Evolutionary conservation across 202 grass and related monocot genomes (phyloP), one percentile per base, ranked within the genome.

Genomic region (Sporobolus alterniflorus): DNA sequence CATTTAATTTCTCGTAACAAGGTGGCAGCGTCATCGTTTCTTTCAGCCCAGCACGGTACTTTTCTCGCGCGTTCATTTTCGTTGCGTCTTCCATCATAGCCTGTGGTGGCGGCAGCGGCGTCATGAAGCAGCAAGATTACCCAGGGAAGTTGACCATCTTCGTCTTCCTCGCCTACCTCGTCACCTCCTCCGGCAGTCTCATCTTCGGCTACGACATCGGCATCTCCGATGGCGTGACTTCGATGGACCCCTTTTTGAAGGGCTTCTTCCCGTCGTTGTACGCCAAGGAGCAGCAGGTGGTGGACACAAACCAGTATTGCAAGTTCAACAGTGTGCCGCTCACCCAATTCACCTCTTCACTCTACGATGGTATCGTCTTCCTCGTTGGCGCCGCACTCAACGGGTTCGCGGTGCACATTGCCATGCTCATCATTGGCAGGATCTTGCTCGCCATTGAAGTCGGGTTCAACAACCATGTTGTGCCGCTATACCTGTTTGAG

Each of bases 161-260:
- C 71, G 87, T 89, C 64, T 89, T 89, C 82, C 71, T 89, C 70
- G 76, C 87, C 33, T 89, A 82, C 52, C 87, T 89, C 54, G 82
- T 89, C 21, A 82, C 87, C 10, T 89, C 92, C 48, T 91, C 92
- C 51, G 92, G 92, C 22, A 88, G 92, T 3, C 88, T 94, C 46
- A 91, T 94, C 77, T 94, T 94, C 52, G 92, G 92, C 24, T 94
- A 84, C 71, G 92, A 94, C 66, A 94, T 94, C 31, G 92, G 92
- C 50, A 89, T 94, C 34, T 94, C 92, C 9, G 87, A 83, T 9
- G 89, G 89, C 4, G 86, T 91, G 86, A 91, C 86, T 15, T 89
- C 82, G 2, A 89, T 88, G 90, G 90, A 92, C 16, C 66, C 90
- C 4, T 92, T 92, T 71, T 25, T 92, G 69, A 15, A 28, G 13